phyloP scores from a whole-genome alignment of 495 filamentous ascomycete species.

The Penicillium desertorum region DNA sequence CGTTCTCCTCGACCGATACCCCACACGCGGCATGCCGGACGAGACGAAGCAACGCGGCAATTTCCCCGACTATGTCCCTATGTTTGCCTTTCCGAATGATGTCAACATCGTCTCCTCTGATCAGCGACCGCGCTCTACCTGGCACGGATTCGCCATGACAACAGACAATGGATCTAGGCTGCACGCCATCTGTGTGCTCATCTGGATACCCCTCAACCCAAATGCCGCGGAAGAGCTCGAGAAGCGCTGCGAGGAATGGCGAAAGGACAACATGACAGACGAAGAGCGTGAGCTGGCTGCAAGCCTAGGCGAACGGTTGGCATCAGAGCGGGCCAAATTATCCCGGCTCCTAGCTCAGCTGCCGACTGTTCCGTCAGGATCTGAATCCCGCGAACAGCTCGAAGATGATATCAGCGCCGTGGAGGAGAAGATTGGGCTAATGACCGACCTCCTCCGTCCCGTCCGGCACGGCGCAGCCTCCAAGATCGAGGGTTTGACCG shows the following conservation, averaged over 20 bases:
- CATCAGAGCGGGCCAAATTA: slow-evolving; percentile 84
- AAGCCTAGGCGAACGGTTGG: slow-evolving; percentile 86
- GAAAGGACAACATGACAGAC: slow-evolving; percentile 90
- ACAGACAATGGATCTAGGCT: slow-evolving; percentile 86
- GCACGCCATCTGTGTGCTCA: slow-evolving; percentile 85
- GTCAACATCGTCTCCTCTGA: slow-evolving; percentile 95
- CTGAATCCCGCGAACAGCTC: slow-evolving; percentile 72
- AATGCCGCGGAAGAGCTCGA: slow-evolving; percentile 85
- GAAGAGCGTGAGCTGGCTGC: slow-evolving; percentile 93
- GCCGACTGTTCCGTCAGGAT: slow-evolving; percentile 75
- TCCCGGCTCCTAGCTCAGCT: slow-evolving; percentile 83
- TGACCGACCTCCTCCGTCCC: slow-evolving; percentile 92
- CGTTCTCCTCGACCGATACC: slow-evolving; percentile 89
- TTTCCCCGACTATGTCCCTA: slow-evolving; percentile 96
- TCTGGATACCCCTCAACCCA: slow-evolving; percentile 86
- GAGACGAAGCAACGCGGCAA: slow-evolving; percentile 76
- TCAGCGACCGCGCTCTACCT: slow-evolving; percentile 87
- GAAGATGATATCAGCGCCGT: slow-evolving; percentile 95
- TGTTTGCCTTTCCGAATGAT: slow-evolving; percentile 99
- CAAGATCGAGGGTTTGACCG: slow-evolving; percentile 94
- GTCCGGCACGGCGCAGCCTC: slow-evolving; percentile 91
- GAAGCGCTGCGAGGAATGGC: slow-evolving; percentile 89
- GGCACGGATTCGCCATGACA: slow-evolving; percentile 99
- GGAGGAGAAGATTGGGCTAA: slow-evolving; percentile 94
- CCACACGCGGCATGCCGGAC: slow-evolving; percentile 77